Conservation (phyloP, 176 grass and related monocot species). For the Zoysia japonica region DNA sequence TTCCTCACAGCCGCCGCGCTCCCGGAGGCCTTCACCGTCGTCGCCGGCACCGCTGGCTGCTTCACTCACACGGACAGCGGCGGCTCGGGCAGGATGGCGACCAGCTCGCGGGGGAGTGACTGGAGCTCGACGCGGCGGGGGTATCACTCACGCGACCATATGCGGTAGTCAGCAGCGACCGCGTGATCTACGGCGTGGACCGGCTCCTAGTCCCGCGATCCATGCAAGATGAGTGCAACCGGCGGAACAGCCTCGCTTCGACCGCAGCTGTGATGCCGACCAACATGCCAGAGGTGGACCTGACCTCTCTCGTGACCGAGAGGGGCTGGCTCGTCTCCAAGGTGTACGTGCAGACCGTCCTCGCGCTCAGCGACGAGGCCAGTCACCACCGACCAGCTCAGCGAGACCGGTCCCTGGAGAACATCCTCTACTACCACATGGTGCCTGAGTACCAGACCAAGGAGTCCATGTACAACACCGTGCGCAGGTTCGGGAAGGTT, state of each 20-base stretch:
- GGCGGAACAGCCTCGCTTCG: slow-evolving; percentile 58
- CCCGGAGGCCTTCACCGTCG: slow-evolving; percentile 38
- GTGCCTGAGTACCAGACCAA: slow-evolving; percentile 96
- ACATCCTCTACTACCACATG: slow-evolving; percentile 97
- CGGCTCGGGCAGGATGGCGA: too few relatives aligned
- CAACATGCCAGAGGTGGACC: not conserved
- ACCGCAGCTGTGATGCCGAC: too few relatives aligned
- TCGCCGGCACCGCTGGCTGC: slow-evolving; percentile 72
- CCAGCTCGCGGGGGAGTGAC: too few relatives aligned
- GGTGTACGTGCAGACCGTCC: slow-evolving; percentile 84
- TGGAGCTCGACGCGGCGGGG: too few relatives aligned
- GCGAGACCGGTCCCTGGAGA: slow-evolving; percentile 84
- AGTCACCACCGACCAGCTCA: slow-evolving; percentile 86
- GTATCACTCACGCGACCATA: too few relatives aligned
- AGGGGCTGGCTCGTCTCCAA: slow-evolving; percentile 89
- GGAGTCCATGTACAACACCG: slow-evolving; percentile 99
- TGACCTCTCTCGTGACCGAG: slow-evolving; percentile 86
- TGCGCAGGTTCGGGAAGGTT: slow-evolving; percentile 82
- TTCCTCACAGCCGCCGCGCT: slow-evolving; percentile 37
- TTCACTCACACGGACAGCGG: slow-evolving; percentile 39
- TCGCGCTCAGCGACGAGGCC: slow-evolving; percentile 87
- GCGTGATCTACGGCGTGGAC: slow-evolving; percentile 88
- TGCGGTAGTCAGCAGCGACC: slow-evolving; percentile 4
- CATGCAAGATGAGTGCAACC: slow-evolving; percentile 85
- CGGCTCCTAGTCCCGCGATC: slow-evolving; percentile 62